Percentiles rank a stretch among this genome's conserved stretches.
Conservation (phyloP, 1,284 basidiomycete species). For the Irpex sp. region DNA sequence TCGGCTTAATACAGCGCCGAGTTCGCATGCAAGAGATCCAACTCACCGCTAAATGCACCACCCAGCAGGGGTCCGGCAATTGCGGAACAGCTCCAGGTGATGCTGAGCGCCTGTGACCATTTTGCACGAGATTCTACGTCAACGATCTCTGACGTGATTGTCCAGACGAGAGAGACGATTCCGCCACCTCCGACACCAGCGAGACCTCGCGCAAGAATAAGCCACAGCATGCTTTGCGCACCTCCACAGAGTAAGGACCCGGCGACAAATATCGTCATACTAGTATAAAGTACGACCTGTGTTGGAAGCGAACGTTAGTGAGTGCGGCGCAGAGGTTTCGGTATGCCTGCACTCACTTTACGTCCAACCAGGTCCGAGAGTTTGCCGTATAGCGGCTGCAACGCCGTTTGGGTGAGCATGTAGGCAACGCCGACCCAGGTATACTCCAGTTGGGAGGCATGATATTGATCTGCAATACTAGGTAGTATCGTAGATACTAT, state of each 20-base stretch:
- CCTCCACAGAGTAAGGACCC: conserved; percentile 72
- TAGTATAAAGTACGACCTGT: conserved; percentile 62
- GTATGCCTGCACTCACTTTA: conserved; percentile 39
- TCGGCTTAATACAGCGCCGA: conserved; percentile 3
- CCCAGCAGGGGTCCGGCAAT: conserved; percentile 76
- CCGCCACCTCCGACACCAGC: conserved; percentile 78
- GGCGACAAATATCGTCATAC: conserved; percentile 65
- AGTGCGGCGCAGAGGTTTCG: background rate
- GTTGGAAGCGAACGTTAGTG: conserved; percentile 10
- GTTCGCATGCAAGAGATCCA: background rate
- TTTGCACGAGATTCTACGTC: conserved; percentile 63
- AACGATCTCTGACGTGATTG: conserved; percentile 78
- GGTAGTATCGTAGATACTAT: conserved; percentile 80
- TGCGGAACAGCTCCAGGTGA: conserved; percentile 82
- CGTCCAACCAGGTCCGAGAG: conserved; percentile 75
- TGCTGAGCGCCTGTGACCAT: conserved; percentile 78
- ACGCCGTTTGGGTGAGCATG: conserved; percentile 78
- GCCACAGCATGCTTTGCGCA: conserved; percentile 63
- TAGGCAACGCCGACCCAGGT: conserved; percentile 84
- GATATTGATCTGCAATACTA: conserved; percentile 65
- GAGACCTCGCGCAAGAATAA: conserved; percentile 52
- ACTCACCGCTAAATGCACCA: conserved; percentile 72
- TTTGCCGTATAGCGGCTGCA: conserved; percentile 76
- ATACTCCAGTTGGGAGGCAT: conserved; percentile 64
- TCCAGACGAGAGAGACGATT: conserved; percentile 79